Conservation (phyloP, 1,284 basidiomycete genomes). For the Quambalaria eucalypti region DNA sequence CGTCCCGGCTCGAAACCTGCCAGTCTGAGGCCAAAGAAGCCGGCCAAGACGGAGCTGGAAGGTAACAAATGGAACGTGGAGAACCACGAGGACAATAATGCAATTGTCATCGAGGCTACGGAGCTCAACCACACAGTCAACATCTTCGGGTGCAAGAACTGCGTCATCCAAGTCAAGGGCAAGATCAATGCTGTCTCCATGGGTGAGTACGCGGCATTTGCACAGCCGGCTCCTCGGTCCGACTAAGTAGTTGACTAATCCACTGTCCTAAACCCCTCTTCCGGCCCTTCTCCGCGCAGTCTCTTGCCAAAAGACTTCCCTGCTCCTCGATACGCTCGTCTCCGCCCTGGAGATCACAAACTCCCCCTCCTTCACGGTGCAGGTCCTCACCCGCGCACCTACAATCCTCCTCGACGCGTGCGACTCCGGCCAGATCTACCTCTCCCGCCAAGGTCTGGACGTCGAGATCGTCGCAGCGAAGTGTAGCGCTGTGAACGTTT, state of each 20-base stretch:
- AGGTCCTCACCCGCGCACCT: slow-evolving; percentile 79
- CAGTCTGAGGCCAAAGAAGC: slow-evolving; percentile 61
- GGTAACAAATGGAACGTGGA: slow-evolving; percentile 93
- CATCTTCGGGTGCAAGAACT: slow-evolving; percentile 82
- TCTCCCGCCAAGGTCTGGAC: slow-evolving; percentile 69
- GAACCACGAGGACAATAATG: slow-evolving; percentile 75
- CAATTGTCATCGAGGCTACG: slow-evolving; percentile 66
- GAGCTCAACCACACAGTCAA: slow-evolving; percentile 79
- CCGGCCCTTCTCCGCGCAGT: slow-evolving; percentile 51
- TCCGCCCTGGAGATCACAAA: slow-evolving; percentile 78
- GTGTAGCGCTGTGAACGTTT: slow-evolving; percentile 88
- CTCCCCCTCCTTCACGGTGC: slow-evolving; percentile 84
- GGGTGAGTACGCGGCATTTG: slow-evolving; percentile 56
- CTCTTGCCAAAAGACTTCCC: slow-evolving; percentile 77
- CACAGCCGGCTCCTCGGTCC: no score
- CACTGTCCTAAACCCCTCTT: no score
- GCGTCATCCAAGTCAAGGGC: slow-evolving; percentile 77
- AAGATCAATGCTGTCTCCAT: slow-evolving; percentile 92
- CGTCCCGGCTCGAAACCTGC: slow-evolving; percentile 28
- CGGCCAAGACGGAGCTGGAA: slow-evolving; percentile 78
- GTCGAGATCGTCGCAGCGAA: slow-evolving; percentile 86
- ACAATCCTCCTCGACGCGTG: slow-evolving; percentile 90
- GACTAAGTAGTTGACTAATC: no score
- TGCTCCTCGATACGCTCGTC: slow-evolving; percentile 84
- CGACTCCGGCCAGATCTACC: slow-evolving; percentile 88